Conservation (phyloP, 2,329 filamentous ascomycete species). For the Sarocladium brachiariae region DNA sequence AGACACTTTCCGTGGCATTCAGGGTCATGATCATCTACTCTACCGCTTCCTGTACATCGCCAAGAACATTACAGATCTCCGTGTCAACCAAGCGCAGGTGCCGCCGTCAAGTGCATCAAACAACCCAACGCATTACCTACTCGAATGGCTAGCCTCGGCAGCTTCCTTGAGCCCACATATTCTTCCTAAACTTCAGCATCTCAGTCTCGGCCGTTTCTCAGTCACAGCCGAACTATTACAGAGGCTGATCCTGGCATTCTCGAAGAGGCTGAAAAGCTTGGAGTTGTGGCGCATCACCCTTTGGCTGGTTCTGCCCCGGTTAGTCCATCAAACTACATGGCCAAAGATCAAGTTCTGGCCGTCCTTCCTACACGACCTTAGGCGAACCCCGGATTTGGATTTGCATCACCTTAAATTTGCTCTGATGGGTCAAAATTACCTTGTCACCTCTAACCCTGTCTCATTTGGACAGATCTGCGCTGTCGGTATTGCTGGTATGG, state of each 20-base stretch:
- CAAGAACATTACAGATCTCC: conserved; percentile 41
- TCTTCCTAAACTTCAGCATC: conserved; percentile 28
- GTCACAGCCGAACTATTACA: conserved; percentile 28
- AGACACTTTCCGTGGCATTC: background rate
- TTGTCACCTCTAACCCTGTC: background rate
- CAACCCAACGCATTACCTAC: conserved; percentile 18
- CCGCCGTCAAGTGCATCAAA: background rate
- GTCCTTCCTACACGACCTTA: conserved; percentile 29
- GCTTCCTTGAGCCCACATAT: conserved; percentile 18
- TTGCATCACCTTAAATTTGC: conserved; percentile 27
- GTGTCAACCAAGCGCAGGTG: conserved; percentile 35
- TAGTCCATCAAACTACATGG: background rate
- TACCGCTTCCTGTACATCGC: conserved; percentile 32
- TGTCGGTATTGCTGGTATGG: conserved; percentile 13
- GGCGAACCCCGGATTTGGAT: conserved; percentile 22
- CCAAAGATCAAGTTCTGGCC: conserved; percentile 25
- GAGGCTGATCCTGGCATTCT: conserved; percentile 32
- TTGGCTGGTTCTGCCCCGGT: conserved; percentile 13
- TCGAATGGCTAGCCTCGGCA: conserved; percentile 31
- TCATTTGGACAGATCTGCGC: conserved; percentile 11
- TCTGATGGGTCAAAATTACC: conserved; percentile 17
- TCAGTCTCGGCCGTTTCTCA: conserved; percentile 37
- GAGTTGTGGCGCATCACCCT: conserved; percentile 37
- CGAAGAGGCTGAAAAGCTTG: conserved; percentile 34
- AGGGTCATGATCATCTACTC: conserved; percentile 13